Evolutionary conservation across 2,329 filamentous ascomycete genomes (phyloP), one percentile per base, ranked within the genome.

Genomic region (Fusarium newnesense): DNA sequence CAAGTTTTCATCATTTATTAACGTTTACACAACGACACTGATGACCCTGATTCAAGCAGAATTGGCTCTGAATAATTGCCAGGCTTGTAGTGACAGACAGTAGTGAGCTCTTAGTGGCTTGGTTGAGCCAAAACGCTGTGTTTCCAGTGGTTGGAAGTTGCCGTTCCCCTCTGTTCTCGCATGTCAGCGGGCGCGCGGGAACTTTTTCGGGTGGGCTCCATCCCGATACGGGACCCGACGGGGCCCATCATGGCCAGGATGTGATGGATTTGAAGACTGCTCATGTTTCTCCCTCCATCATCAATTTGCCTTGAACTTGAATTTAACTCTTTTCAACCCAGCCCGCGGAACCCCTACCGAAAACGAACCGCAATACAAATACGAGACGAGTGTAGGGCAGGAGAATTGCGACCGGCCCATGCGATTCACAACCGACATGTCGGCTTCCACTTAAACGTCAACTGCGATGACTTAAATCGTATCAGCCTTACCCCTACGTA

Each of bases 371-470:
- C 19, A 12, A 39, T 56, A 26, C 32, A 21, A 46, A 54, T 37
- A 46, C 32, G n/a, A 53, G 36, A 44, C 49, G 40, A 37, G 58
- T 57, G 24, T 40, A 24, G 53, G 49, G 26, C 49, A 60, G 56
- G 34, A 52, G 61, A 52, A 39, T 46, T 44, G 36, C 39, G 43
- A 36, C 64, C 34, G 37, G 40, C 49, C 37, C 60, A 59, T 52
- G 42, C 59, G 36, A 30, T 44, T 36, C n/a, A 34, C 36, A 40
- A 62, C 34, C 64, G 67, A 72, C 32, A 79, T 79, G 77, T 67
- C 43, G 34, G 53, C 42, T 60, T 36, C 52, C 54, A 53, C 65
- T 52, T 77, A 71, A 79, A 72, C 68, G 49, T 65, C 57, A 62
- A 56, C 70, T 59, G 64, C 68, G 44, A 67, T 65, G 66, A 72